phyloP scores from a whole-genome alignment of 768 basidiomycete species.

The Rubroboletus satanas region DNA sequence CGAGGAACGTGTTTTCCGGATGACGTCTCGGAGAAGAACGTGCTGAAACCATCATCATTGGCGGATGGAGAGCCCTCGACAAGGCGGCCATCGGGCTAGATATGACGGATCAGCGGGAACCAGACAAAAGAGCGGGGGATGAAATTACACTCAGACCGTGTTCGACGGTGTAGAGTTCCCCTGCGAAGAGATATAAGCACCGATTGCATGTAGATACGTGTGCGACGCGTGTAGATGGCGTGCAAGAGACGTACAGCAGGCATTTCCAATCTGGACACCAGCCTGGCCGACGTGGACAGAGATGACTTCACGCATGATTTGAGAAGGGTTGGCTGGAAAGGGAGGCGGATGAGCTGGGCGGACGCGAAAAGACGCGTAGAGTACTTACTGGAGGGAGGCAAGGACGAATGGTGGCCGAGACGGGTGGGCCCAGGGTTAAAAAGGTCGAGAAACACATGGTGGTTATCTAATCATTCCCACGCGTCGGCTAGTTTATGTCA shows the following conservation, averaged over 20 bases:
- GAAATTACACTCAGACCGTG: slow-evolving; percentile 85
- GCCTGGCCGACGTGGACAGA: slow-evolving; percentile 99
- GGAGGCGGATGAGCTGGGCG: neutral
- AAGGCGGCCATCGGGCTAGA: slow-evolving; percentile 91
- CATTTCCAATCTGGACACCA: slow-evolving; percentile 96
- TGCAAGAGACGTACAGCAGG: slow-evolving; percentile 76
- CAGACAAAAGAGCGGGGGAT: neutral
- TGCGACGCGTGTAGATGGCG: slow-evolving; percentile 14
- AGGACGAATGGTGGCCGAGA: slow-evolving; percentile 26
- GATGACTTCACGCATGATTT: slow-evolving; percentile 91
- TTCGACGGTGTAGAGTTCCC: slow-evolving; percentile 99
- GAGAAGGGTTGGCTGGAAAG: slow-evolving; percentile 8
- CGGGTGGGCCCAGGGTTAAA: slow-evolving; percentile 39
- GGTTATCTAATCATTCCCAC: slow-evolving; percentile 34
- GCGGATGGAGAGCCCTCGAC: slow-evolving; percentile 69
- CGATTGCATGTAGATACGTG: neutral
- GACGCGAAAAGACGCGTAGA: slow-evolving; percentile 31
- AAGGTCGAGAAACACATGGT: slow-evolving; percentile 35
- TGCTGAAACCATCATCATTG: slow-evolving; percentile 91
- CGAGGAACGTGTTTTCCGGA: slow-evolving; percentile 97
- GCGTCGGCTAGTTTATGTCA: slow-evolving; percentile 11
- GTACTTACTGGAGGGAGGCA: slow-evolving; percentile 28
- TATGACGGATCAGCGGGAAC: slow-evolving; percentile 18
- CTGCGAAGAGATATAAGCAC: slow-evolving; percentile 40
- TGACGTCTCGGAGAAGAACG: slow-evolving; percentile 98